Evolutionary conservation across 1,284 basidiomycete genomes (phyloP), one percentile per base, ranked within the genome.

Genomic region (Xerocomus minutiporus): DNA sequence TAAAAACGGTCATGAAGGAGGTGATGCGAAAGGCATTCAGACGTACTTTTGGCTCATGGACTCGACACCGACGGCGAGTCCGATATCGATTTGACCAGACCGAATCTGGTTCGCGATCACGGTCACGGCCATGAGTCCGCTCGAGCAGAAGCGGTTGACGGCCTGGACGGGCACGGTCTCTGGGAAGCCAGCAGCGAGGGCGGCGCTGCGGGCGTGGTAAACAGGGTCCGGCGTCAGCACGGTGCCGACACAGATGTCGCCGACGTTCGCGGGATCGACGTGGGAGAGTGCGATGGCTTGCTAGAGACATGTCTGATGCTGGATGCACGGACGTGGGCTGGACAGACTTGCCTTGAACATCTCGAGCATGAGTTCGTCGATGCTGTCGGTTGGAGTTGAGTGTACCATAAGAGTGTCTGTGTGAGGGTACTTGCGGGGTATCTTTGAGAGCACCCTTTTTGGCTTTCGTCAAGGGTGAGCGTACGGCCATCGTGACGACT

Each of bases 361-460:
- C 65, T 87, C 83, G 12, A 86, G 74, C 70, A 91, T 75, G 31
- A 92, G 76, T 61, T 91, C 89, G 56, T 92, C 89, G 46, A 77
- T 83, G 61, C 86, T 88, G 41, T 26, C 29, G 20, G 12, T 20
- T n/a, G 20, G 5, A n/a, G 23, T 25, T 61, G 28, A 64, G 53
- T 5, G 7, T 50, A 32, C 6, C 11, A 31, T 31, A 34, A 42
- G 13, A 11, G 3, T 8, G 23, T 36, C 15, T 44, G 20, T 8
- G 34, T 43, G 15, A 8, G 23, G 15, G 20, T 59, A 84, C 85
- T 75, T 79, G 20, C 61, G 51, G 53, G 0, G 81, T 85, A 69
- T 93, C 90, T 71, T 85, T 91, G 71, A 91, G 80, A 5, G 82
- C 86, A 25, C 91, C 91, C 63, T 86, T 91, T 67, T 79, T 84